Evolutionary conservation across 495 filamentous ascomycete genomes (phyloP), one percentile per base, ranked within the genome.

Genomic region (Xylaria flabelliformis): DNA sequence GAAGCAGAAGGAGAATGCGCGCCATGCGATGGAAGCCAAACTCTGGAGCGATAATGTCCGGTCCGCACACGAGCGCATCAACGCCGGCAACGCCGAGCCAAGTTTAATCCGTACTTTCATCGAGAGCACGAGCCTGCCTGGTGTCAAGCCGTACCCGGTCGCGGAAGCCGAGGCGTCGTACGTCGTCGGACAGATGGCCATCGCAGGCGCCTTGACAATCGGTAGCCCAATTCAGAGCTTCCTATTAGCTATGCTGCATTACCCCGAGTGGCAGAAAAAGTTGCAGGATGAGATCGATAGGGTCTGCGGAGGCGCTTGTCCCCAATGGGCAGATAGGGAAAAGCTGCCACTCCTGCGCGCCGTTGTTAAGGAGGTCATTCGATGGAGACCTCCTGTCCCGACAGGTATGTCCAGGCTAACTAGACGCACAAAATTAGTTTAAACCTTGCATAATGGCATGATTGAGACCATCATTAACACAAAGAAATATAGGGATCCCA

Each of bases 381-480:
- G 90, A 62, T 91, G 90, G 90, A 79, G 88, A 15, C 89, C 89
- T 19, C 79, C 85, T 68, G 77, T 87, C 74, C 80, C 89, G 75
- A 81, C 84, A 65, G 85, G 85, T 85, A 72, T 21, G 77, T 46
- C 73, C 36, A 19, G 4, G 24, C 44, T 19, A 4, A 5, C 15
- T 7, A 29, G 65, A 56, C 26, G 17, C 26, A 34, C 13, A 2
- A 17, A 51, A 46, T 41, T 55, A 55, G 26, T 24, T 13, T 12
- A 26, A 5, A 24, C 0, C 4, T 6, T 32, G 15, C 17, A 17
- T 4, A 5, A 7, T 29, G 48, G 17, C 32, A 13, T n/a, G 29
- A 15, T 59, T 7, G 13, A 9, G n/a, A 44, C 13, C 3, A 19
- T 51, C 50, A 19, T 69, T 76, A 2, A 79, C 51, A 17, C 19